These are phyloP conservation scores for Hypsizygus ulmarius DNA, from an alignment of 1,284 basidiomycete species.

Conservation along the genomic window DNA sequence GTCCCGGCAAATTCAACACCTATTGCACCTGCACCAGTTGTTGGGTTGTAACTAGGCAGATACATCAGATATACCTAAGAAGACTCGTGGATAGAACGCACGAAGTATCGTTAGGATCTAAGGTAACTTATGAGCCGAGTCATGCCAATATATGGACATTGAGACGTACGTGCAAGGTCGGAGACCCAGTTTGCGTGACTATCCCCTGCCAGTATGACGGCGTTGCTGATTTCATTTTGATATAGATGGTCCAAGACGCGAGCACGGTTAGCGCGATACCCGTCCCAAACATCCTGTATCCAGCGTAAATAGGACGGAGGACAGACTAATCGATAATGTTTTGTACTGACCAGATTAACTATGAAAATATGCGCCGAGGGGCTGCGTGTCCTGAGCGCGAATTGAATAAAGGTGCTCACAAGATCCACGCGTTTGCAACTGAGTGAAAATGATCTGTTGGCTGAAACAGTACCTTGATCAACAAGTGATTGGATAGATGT, in stretches of 20 bases:
- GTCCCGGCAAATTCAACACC: conserved; percentile 71
- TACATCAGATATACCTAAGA: not conserved
- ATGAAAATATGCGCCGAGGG: no score
- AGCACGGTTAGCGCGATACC: conserved; percentile 56
- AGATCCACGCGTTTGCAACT: conserved; percentile 25
- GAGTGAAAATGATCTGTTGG: conserved; percentile 34
- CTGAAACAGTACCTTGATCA: not conserved
- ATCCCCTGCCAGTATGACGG: conserved; percentile 61
- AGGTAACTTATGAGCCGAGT: not conserved
- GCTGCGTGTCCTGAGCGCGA: no score
- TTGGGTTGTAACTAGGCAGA: conserved; percentile 47
- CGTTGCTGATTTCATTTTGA: conserved; percentile 54
- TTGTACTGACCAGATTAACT: no score
- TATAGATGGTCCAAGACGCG: conserved; percentile 58
- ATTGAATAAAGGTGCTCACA: no score
- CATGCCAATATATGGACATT: not conserved
- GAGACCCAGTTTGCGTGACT: conserved; percentile 66
- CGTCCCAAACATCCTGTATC: conserved; percentile 60
- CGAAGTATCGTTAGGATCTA: conserved; percentile 51
- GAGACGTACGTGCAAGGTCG: conserved; percentile 48
- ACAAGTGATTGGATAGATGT: not conserved
- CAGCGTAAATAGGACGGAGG: conserved; percentile 29
- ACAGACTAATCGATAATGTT: no score
- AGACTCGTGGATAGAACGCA: conserved; percentile 21
- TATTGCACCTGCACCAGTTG: conserved; percentile 52